Evolutionary conservation across 2,329 filamentous ascomycete genomes (phyloP), one percentile per base, ranked within the genome.

Genomic region (Madurella mycetomatis): DNA sequence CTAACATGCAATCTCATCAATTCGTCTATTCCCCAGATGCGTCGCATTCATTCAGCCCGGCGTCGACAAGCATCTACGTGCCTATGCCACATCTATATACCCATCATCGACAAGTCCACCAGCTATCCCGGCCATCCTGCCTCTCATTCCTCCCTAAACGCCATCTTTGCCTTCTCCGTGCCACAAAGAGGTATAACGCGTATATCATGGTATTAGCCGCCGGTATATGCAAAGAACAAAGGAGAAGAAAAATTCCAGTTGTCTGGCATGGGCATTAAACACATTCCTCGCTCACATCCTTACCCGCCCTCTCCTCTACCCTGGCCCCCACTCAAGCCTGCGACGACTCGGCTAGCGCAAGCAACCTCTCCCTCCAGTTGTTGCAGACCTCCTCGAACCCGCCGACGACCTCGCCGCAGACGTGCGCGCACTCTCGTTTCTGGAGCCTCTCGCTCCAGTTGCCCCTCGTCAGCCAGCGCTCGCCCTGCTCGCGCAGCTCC

Each of bases 301-400:
- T 51, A 43, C 42, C 43, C 42, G 37, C 32, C 5, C 19, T 13
- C 42, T 17, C 13, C 2, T 32, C 17, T 34, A 15, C 19, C 9
- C 12, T n/a, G 30, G 31, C 19, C 17, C 42, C 5, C 12, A 15
- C 31, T 51, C 17, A 55, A n/a, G 46, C 54, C 45, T 49, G 39
- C 12, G 25, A 17, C 9, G 39, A 32, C 57, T 81, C 80, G n/a
- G 79, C 81, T 66, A 84, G 80, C 13, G 81, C 84, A 56, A 91
- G 79, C 46, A 95, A 73, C 62, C 87, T 82, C 66, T 85, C 84
- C 67, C 92, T 83, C 88, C 92, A 94, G 53, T 83, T 82, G 54
- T 92, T 86, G 72, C 91, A 96, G 1, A 92, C 85, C 67, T 91
- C 86, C 70, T 96, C 92, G 66, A 99, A 97, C 0, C 94, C 94